phyloP scores from a whole-genome alignment of 2,329 filamentous ascomycete species.

The Rhinocladiella similis region DNA sequence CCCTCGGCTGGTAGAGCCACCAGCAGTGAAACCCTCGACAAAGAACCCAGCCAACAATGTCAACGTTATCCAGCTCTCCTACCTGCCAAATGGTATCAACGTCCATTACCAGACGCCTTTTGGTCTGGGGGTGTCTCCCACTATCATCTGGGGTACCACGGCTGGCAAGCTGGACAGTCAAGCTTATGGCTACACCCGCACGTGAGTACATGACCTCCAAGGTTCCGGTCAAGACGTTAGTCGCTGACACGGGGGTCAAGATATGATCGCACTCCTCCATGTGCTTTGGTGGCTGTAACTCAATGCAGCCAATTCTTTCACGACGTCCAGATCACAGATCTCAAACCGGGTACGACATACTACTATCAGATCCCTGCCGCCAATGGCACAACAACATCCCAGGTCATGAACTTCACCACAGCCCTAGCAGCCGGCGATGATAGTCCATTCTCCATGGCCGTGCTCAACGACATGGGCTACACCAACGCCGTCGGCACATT shows the following conservation, averaged over 20 bases:
- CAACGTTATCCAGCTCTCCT: slow-evolving; percentile 53
- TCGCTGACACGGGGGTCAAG: slow-evolving; percentile 29
- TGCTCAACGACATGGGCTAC: slow-evolving; percentile 57
- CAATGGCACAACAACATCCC: slow-evolving; percentile 52
- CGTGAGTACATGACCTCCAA: slow-evolving; percentile 33
- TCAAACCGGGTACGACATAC: slow-evolving; percentile 49
- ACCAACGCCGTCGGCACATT: slow-evolving; percentile 53
- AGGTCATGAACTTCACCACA: slow-evolving; percentile 49
- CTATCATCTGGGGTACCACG: slow-evolving; percentile 46
- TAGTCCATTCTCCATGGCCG: slow-evolving; percentile 46
- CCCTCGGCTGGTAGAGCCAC: slow-evolving; percentile 50
- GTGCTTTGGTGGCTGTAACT: slow-evolving; percentile 47
- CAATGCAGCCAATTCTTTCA: slow-evolving; percentile 56
- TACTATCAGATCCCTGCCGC: slow-evolving; percentile 52
- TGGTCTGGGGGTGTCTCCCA: slow-evolving; percentile 47
- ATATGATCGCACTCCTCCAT: slow-evolving; percentile 54
- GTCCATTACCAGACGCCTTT: slow-evolving; percentile 58
- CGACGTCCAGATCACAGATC: slow-evolving; percentile 46
- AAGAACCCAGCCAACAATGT: slow-evolving; percentile 52
- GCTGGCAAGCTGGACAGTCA: slow-evolving; percentile 36
- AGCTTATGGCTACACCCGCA: slow-evolving; percentile 42
- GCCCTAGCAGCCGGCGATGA: slow-evolving; percentile 45
- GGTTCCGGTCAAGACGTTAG: too few relatives aligned
- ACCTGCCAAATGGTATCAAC: slow-evolving; percentile 51
- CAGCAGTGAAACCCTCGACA: slow-evolving; percentile 48